phyloP scores from a whole-genome alignment of 176 grass and related monocot genomes.

The Cocos nucifera region DNA sequence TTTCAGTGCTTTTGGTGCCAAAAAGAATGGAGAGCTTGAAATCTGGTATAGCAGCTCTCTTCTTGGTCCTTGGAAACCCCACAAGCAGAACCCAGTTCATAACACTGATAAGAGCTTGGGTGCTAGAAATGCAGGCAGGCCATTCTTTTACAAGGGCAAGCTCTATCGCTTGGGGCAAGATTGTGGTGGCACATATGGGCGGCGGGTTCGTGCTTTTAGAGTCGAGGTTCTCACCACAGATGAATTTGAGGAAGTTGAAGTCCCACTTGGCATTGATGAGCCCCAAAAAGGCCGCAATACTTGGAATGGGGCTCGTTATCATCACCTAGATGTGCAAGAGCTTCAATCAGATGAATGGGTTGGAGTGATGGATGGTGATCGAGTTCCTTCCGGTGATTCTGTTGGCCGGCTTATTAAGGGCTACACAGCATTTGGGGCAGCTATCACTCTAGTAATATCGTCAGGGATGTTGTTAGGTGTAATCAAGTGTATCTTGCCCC shows the following conservation, averaged over 20 bases:
- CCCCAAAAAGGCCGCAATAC: constrained; percentile 44
- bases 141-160: constrained; percentile 55
- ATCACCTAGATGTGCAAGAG: constrained; percentile 80
- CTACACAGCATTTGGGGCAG: constrained; percentile 47
- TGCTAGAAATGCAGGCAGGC: constrained; percentile 73
- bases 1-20: constrained; percentile 45
- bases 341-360: constrained; percentile 62
- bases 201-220: constrained; percentile 41
- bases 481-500: constrained; percentile 50
- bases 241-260: constrained; percentile 59
- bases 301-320: constrained; percentile 76
- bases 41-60: constrained; percentile 73
- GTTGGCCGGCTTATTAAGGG: constrained; percentile 31
- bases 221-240: constrained; percentile 54
- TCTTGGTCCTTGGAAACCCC: constrained; percentile 59
- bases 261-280: constrained; percentile 49
- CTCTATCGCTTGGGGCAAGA: constrained; percentile 70
- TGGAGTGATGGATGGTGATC: constrained; percentile 84
- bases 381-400: constrained; percentile 43
- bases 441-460: constrained; percentile 39
- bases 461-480: constrained; percentile 43
- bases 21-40: constrained; percentile 46
- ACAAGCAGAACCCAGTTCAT: constrained; percentile 52
- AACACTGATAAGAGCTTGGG: constrained; percentile 27
- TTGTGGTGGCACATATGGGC: constrained; percentile 28